A percentile compares a stretch with the other conserved stretches of the same genome.
These are phyloP conservation scores for Bacidia gigantensis DNA, from an alignment of 495 filamentous ascomycete species.

Conservation along the genomic window DNA sequence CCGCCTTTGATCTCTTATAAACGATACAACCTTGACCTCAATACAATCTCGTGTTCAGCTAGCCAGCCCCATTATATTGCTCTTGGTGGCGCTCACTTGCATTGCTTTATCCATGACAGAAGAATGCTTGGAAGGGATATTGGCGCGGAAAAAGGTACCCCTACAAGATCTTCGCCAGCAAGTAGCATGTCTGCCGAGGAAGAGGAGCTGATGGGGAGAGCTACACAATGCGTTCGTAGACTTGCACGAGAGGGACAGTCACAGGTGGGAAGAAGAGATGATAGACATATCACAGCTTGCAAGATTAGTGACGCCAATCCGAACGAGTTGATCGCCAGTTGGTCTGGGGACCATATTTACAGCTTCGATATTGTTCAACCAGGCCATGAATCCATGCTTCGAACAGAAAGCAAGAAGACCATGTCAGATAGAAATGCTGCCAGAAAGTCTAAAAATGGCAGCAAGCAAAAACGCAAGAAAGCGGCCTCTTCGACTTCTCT, in stretches of 20 bases:
- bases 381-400: too few relatives aligned
- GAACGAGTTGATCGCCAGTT: conserved; percentile 61
- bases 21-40: conserved; percentile 49
- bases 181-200: conserved; percentile 26
- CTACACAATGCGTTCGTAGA: conserved; percentile 55
- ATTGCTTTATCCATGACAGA: conserved; percentile 65
- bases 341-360: conserved; percentile 65
- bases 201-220: conserved; percentile 45
- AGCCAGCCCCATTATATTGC: conserved; percentile 68
- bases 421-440: too few relatives aligned
- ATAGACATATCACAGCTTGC: conserved; percentile 61
- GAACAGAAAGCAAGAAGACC: too few relatives aligned
- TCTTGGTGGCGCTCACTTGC: conserved; percentile 55
- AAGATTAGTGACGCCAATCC: conserved; percentile 69
- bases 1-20: conserved; percentile 64
- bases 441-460: conserved; percentile 28
- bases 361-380: conserved; percentile 58
- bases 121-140: conserved; percentile 57
- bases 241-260: conserved; percentile 50
- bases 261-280: conserved; percentile 38
- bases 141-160: conserved; percentile 37
- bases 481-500: conserved; percentile 31
- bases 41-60: conserved; percentile 61
- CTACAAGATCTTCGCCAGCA: conserved; percentile 23
- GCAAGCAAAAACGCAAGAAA: conserved; percentile 45